Evolutionary conservation across 257 asterid genomes (phyloP).

Genomic region (Capsicum rhomboideum): DNA sequence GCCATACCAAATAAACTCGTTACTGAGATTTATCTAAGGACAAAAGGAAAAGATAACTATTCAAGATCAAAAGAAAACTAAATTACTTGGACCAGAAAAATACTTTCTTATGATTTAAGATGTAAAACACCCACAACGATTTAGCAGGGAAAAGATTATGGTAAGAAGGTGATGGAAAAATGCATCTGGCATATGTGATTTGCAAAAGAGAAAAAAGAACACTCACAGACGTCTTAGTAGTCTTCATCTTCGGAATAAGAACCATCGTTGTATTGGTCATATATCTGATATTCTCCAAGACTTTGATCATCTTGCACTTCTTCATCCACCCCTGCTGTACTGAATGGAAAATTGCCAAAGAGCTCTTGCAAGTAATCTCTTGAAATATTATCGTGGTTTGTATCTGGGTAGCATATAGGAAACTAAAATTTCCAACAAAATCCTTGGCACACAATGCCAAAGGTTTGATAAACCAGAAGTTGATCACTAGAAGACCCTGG

Average conservation of each 20-base stretch:
- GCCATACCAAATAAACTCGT: not conserved
- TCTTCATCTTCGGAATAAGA: slow-evolving; percentile 54
- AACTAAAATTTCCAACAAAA: not conserved
- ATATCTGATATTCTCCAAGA: slow-evolving; percentile 64
- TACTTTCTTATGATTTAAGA: not conserved
- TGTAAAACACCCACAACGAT: not conserved
- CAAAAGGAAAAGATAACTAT: not conserved
- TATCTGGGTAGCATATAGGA: slow-evolving; percentile 46
- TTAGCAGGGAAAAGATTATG: not conserved
- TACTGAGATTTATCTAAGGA: not conserved
- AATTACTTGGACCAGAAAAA: not conserved
- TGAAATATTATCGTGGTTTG: slow-evolving; percentile 54
- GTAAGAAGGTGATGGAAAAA: not conserved
- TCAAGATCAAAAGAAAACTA: not conserved
- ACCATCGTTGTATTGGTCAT: slow-evolving; percentile 56
- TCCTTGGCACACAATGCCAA: not conserved
- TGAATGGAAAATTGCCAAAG: slow-evolving; percentile 67
- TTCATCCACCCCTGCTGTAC: slow-evolving; percentile 29
- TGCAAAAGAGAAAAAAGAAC: not conserved
- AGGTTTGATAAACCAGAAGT: not conserved
- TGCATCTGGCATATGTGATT: not conserved
- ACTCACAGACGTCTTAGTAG: slow-evolving; percentile 12
- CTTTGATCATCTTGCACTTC: slow-evolving; percentile 26
- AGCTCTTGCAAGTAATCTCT: slow-evolving; percentile 76
- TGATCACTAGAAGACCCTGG: not conserved